Evolutionary conservation across 2,329 filamentous ascomycete genomes (phyloP), one percentile per base, ranked within the genome.

Genomic region (Colletotrichum sp.): DNA sequence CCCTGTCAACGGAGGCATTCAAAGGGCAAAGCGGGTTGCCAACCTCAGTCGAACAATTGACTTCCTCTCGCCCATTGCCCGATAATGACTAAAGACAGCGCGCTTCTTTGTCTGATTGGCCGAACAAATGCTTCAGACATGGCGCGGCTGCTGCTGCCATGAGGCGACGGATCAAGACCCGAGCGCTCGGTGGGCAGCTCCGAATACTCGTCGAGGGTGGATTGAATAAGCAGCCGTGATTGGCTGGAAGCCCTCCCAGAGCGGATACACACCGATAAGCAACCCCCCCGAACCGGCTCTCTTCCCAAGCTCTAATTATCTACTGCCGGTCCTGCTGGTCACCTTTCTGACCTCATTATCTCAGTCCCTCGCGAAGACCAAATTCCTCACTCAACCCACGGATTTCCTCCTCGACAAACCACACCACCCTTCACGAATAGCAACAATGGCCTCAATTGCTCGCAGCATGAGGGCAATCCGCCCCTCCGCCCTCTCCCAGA

Each of bases 361-460:
- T 65, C 36, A 52, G 59, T 55, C 64, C 25, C 64, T 13, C 65
- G 65, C 61, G 36, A 73, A 29, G 63, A 22, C 25, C 12, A 32
- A 52, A 16, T 29, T 59, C 55, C 27, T 68, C 22, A 61, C 39
- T 55, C 69, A 63, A 22, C 69, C 70, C 61, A 72, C 64, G 30
- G 67, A 55, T 67, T 68, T 44, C 55, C 67, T 34, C 61, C 59
- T 69, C 68, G 36, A 66, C 57, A 27, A 79, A 22, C 30, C 16
- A 62, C n/a, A 29, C 25, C 63, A 22, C 34, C 75, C 70, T 22
- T 69, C 64, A 65, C 62, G 55, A 74, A 75, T 16, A 32, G 27
- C 75, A 82, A 85, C 82, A 85, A 92, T 92, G 91, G 90, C 91
- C 79, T 92, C 91, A 86, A 90, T 93, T 85, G 88, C 89, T 82